phyloP scores from a whole-genome alignment of 2,329 filamentous ascomycete species.

The Clarireedia paspali region DNA sequence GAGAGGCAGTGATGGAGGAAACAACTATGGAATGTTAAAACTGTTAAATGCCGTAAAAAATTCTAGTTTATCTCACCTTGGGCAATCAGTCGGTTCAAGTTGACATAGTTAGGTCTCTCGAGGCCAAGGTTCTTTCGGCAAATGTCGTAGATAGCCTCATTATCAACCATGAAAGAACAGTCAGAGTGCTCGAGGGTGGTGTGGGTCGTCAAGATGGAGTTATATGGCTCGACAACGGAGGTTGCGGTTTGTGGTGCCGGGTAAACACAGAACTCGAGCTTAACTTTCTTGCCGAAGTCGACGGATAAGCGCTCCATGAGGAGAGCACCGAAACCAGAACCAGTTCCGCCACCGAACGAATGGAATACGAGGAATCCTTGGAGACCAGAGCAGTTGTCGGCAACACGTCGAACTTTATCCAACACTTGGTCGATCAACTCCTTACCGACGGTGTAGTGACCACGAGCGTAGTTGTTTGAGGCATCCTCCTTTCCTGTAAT shows the following conservation, averaged over 20 bases:
- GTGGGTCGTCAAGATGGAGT: conserved; percentile 48
- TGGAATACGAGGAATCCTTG: conserved; percentile 64
- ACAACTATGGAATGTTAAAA: conserved; percentile 37
- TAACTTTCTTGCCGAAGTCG: conserved; percentile 61
- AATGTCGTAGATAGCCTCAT: conserved; percentile 62
- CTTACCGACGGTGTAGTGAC: conserved; percentile 63
- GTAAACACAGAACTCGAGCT: conserved; percentile 60
- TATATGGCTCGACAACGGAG: conserved; percentile 63
- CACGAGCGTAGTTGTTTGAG: conserved; percentile 62
- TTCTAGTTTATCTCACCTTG: conserved; percentile 82
- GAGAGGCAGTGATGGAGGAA: conserved; percentile 56
- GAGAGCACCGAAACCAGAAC: conserved; percentile 58
- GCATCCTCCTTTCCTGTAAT: conserved; percentile 64
- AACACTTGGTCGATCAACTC: conserved; percentile 56
- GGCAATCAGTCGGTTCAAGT: conserved; percentile 58
- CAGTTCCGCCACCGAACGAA: conserved; percentile 61
- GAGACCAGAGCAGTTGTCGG: conserved; percentile 58
- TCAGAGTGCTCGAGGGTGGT: conserved; percentile 60
- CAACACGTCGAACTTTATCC: conserved; percentile 56
- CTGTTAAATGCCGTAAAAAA: no score
- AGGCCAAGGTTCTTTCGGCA: conserved; percentile 58
- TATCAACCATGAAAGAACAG: conserved; percentile 62
- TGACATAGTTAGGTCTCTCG: conserved; percentile 54
- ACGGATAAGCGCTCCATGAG: conserved; percentile 55
- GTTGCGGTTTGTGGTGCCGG: conserved; percentile 56